phyloP scores from a whole-genome alignment of 2,329 filamentous ascomycete species.

The Saccharata proteae region DNA sequence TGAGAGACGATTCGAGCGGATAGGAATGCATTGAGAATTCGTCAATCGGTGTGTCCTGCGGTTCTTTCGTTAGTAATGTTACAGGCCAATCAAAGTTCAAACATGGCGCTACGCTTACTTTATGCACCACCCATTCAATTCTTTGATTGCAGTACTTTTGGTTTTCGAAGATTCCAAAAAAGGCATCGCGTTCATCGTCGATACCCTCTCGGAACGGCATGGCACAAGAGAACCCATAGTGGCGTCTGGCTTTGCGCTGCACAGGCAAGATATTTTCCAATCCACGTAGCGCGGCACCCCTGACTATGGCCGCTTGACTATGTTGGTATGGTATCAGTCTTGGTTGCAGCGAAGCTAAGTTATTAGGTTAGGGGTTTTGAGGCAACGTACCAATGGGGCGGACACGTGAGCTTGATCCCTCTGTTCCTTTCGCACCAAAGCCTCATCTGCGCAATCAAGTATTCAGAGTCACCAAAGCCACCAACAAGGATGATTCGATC shows the following conservation, averaged over 20 bases:
- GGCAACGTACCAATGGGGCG: conserved; percentile 3
- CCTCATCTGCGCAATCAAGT: conserved; percentile 2
- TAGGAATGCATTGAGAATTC: too few species aligned
- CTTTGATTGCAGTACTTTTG: not conserved
- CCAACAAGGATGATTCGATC: conserved; percentile 9
- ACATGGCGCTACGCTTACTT: too few species aligned
- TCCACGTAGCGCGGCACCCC: conserved; percentile 2
- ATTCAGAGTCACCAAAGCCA: conserved; percentile 9
- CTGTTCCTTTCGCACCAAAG: conserved; percentile 1
- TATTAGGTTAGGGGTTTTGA: too few species aligned
- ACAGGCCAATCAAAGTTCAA: too few species aligned
- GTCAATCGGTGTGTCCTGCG: too few species aligned
- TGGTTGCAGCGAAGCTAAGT: too few species aligned
- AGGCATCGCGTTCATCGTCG: not conserved
- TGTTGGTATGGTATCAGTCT: too few species aligned
- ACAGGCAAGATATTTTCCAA: not conserved
- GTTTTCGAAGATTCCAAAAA: not conserved
- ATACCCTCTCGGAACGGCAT: not conserved
- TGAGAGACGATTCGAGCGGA: too few species aligned
- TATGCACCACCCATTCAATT: not conserved
- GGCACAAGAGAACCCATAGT: not conserved
- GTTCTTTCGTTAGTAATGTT: too few species aligned
- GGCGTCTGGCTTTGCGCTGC: not conserved
- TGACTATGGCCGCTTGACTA: conserved; percentile 1
- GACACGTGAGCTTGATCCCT: conserved; percentile 4